Percentiles rank a stretch among this genome's conserved stretches.
These are phyloP conservation scores for Helichrysum umbraculigerum DNA, from an alignment of 129 eudicot species.

Conservation along the genomic window DNA sequence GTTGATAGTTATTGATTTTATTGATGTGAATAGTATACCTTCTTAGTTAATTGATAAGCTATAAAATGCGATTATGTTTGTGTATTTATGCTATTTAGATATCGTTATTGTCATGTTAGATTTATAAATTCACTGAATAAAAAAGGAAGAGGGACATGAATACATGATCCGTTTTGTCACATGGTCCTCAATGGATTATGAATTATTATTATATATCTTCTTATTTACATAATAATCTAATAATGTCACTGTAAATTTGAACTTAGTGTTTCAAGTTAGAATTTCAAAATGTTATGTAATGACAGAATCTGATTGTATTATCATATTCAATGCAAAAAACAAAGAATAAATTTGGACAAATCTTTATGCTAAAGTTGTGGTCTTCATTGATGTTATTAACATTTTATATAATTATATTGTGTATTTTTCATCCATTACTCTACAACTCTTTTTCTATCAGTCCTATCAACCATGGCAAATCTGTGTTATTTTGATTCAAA, in stretches of 20 bases:
- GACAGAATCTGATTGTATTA: conserved; percentile 33
- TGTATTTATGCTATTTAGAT: too few relatives aligned
- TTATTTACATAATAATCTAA: conserved; percentile 17
- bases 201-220: conserved; percentile 32
- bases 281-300: conserved; percentile 9
- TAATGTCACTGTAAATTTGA: conserved; percentile 17
- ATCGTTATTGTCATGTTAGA: too few relatives aligned
- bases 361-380: conserved; percentile 18
- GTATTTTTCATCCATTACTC: conserved; percentile 42
- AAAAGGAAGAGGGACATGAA: conserved; percentile 54
- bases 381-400: conserved; percentile 31
- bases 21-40: too few relatives aligned
- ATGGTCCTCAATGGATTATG: conserved; percentile 52
- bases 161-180: conserved; percentile 58
- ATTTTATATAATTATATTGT: conserved; percentile 19
- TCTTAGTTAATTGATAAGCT: too few relatives aligned
- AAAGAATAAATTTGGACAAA: conserved; percentile 36
- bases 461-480: conserved; percentile 75
- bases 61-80: too few relatives aligned
- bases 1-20: too few relatives aligned
- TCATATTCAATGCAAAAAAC: conserved; percentile 37
- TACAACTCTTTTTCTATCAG: conserved; percentile 37
- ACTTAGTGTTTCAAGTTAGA: conserved; percentile 4
- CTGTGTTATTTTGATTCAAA: conserved; percentile 31
- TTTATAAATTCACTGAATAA: conserved; percentile 30